Percentiles rank a stretch among this genome's conserved stretches.
phyloP scores from a whole-genome alignment of 2,329 filamentous ascomycete genomes.

The Ascochyta koolunga region DNA sequence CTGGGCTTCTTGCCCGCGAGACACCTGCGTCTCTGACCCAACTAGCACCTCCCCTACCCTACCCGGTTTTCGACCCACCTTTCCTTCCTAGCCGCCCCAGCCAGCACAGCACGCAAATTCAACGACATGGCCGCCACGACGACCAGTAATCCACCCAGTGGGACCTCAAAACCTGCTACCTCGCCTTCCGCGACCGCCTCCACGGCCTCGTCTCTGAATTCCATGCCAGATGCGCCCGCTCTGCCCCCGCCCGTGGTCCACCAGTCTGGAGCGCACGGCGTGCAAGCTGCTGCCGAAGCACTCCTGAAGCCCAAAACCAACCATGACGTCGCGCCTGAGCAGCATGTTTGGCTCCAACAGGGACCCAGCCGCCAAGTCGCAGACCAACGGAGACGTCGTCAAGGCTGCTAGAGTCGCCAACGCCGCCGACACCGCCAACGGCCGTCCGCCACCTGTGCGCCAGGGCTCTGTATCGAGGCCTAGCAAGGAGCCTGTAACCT shows the following conservation, averaged over 20 bases:
- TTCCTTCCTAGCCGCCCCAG: conserved; percentile 22
- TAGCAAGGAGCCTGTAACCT: conserved; percentile 39
- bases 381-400: conserved; percentile 37
- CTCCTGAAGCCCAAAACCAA: conserved; percentile 47
- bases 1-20: conserved; percentile 50
- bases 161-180: conserved; percentile 33
- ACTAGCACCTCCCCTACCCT: conserved; percentile 2
- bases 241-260: conserved; percentile 35
- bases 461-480: conserved; percentile 31
- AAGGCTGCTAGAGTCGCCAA: conserved; percentile 34
- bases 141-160: conserved; percentile 34
- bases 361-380: conserved; percentile 27
- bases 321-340: conserved; percentile 51
- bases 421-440: conserved; percentile 27
- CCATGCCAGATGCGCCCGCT: conserved; percentile 43
- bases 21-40: conserved; percentile 46
- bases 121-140: conserved; percentile 43
- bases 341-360: conserved; percentile 49
- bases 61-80: conserved; percentile 22
- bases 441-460: conserved; percentile 38
- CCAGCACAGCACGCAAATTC: conserved; percentile 20
- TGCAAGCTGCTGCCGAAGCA: conserved; percentile 41
- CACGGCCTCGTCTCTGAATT: conserved; percentile 47
- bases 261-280: conserved; percentile 35
- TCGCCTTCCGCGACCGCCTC: conserved; percentile 45